Evolutionary conservation across 2,329 filamentous ascomycete genomes (phyloP).

Genomic region (Metarhizium humberi): DNA sequence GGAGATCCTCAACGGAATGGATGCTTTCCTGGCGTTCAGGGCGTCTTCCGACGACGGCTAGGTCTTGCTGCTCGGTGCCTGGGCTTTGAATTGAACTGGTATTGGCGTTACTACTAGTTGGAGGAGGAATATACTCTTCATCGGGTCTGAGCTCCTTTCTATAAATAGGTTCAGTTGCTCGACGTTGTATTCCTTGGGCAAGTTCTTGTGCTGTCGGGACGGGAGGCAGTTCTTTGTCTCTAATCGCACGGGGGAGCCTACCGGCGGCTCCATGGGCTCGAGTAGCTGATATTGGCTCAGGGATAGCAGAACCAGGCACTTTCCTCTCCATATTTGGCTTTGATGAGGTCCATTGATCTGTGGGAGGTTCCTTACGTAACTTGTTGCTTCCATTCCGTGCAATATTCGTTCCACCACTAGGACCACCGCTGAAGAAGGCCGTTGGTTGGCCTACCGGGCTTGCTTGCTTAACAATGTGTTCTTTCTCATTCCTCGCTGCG

Average conservation of each 20-base stretch:
- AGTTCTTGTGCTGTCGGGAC: constrained; percentile 11
- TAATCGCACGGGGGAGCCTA: constrained; percentile 11
- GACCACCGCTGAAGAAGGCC: constrained; percentile 16
- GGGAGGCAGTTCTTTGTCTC: constrained; percentile 24
- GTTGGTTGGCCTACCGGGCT: constrained; percentile 11
- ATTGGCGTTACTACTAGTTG: constrained; percentile 11
- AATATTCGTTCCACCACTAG: constrained; percentile 25
- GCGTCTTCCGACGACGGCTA: constrained; percentile 11
- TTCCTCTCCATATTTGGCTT: constrained; percentile 22
- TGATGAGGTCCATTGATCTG: constrained; percentile 37
- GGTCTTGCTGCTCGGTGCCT: constrained; percentile 7
- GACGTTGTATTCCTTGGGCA: constrained; percentile 15
- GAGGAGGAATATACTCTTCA: constrained; percentile 16
- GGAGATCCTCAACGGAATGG: constrained; percentile 19
- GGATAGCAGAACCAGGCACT: constrained; percentile 21
- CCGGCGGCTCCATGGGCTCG: constrained; percentile 6
- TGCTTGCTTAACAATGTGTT: constrained; percentile 19
- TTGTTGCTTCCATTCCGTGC: constrained; percentile 47
- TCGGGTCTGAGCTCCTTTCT: constrained; percentile 17
- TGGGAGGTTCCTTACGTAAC: constrained; percentile 46
- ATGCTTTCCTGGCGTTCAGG: constrained; percentile 21
- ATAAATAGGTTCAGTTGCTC: constrained; percentile 20
- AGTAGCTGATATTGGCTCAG: constrained; percentile 1
- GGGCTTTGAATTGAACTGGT: background rate
- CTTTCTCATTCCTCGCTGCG: constrained; percentile 34